Base-by-base conservation (phyloP, 352 stramenopile genomes). In the Phytophthora kernoviae region DNA sequence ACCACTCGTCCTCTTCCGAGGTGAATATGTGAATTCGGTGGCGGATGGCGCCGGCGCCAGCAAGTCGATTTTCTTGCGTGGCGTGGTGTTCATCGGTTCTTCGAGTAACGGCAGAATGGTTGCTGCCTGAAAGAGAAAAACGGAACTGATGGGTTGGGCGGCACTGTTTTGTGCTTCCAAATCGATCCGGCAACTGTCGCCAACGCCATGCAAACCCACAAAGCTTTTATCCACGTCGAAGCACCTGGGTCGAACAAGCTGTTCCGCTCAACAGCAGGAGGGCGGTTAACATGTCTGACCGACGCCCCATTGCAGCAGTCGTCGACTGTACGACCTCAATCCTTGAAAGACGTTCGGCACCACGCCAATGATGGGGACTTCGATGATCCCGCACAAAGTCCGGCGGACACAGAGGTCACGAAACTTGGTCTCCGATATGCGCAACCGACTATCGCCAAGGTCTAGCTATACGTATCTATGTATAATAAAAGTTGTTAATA, bases 101-200 rank as follows among this genome's bases (percentile, higher is more conserved):
- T 63, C 59, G 46, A 68, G 59, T 68, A 68, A 52, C 53, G 59
- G 59, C 40, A 68, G 52, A 48, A 68, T 70, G 55, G 55, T 65
- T 70, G 55, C 55, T 56, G 36, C 43, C 54, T 59, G 46, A 54
- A 44, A 30, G 21, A 14, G 26, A 45, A 65, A 69, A 57, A 21
- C 24, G 18, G 54, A 48, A 69, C 40, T 64, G 60, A 57, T 11
- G 14, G 18, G 30, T 21, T 11, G 10, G 9, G 17, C 1, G 43
- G 18, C 39, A 18, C 1, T 7, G 11, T 39, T 45, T 44, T 44
- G 30, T 36, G 27, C 18, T 21, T 20, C 21, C n/a, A 15, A 43
- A 51, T 10, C 59, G 42, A 15, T 42, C 49, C 52, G 54, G 44
- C 56, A 41, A 17, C 30, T 64, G 56, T 9, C 21, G 36, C 42